Evolutionary conservation across 2,329 filamentous ascomycete genomes (phyloP), one percentile per base, ranked within the genome.

Genomic region (Fusarium multiceps): DNA sequence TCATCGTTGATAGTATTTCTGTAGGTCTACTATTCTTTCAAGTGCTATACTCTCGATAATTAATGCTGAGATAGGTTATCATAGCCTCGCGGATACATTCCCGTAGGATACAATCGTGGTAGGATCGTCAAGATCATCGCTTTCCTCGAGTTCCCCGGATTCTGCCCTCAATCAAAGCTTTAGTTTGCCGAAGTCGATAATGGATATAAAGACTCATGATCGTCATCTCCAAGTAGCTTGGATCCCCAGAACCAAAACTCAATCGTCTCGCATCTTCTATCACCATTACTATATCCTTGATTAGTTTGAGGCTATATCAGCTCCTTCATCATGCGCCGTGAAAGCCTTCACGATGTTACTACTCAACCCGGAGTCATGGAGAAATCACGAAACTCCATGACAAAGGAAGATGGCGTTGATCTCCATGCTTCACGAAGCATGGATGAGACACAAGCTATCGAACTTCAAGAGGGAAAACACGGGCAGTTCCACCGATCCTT

Each of bases 401-500:
- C 49, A 11, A 71, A 71, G 46, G 66, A 69, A 30, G 55, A 69
- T 13, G 48, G 23, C 0, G 20, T 49, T 23, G 25, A 45, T 25
- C 41, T 69, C 3, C 41, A 55, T 12, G 37, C 53, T 27, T 46
- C 51, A 25, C 40, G 49, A 34, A 71, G 63, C 18, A 42, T 63
- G 16, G 59, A 48, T 1, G 67, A 70, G 25, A 55, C 53, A 2
- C 53, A 57, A 23, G 51, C 62, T 12, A 53, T 61, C n/a, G 56
- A 54, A n/a, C 30, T 65, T 21, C 42, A 62, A 28, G 68, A 69
- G 34, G 37, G 42, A 16, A 57, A 62, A 12, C 50, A 69, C 42
- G 71, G 71, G 11, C 41, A 67, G 21, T 68, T 73, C 20, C 71
- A 72, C 30, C 60, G 71, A n/a, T 72, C 58, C 18, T 73, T 73